phyloP scores from a whole-genome alignment of 2,329 filamentous ascomycete genomes.

The Fusarium equiseti region DNA sequence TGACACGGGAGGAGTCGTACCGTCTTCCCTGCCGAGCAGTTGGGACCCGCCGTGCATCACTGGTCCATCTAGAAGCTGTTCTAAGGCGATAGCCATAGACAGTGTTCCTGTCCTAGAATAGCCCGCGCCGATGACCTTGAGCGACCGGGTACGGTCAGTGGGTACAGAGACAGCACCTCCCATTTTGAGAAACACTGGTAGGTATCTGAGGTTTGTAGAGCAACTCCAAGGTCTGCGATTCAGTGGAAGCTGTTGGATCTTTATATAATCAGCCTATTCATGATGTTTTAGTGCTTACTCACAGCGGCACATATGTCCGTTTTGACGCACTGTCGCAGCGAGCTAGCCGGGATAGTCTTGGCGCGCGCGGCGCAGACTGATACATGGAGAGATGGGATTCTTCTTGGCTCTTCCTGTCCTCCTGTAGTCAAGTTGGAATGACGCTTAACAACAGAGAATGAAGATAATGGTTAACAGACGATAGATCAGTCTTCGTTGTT shows the following conservation, averaged over 20 bases:
- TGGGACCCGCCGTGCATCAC: not conserved
- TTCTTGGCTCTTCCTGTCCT: fast-evolving
- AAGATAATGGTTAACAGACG: not conserved
- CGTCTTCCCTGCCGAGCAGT: not conserved
- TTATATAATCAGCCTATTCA: not conserved
- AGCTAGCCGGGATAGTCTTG: not conserved
- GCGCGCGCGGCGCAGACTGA: not conserved
- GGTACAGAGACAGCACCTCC: not conserved
- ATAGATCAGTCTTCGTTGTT: no score
- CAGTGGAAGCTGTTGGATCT: fast-evolving
- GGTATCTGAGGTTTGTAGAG: not conserved
- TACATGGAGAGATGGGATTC: not conserved
- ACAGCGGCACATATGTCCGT: not conserved
- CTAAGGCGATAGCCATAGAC: not conserved
- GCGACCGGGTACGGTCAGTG: not conserved
- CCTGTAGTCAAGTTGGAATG: fast-evolving
- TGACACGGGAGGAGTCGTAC: fast-evolving
- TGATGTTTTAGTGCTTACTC: not conserved
- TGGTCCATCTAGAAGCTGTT: not conserved
- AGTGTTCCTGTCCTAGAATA: not conserved
- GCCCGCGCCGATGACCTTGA: not conserved
- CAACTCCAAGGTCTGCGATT: fast-evolving
- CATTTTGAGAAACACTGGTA: fast-evolving
- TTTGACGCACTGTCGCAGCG: not conserved
- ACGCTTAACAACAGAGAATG: fast-evolving